Evolutionary conservation across 768 basidiomycete genomes (phyloP).

Genomic region (Boletus rubescentipes): DNA sequence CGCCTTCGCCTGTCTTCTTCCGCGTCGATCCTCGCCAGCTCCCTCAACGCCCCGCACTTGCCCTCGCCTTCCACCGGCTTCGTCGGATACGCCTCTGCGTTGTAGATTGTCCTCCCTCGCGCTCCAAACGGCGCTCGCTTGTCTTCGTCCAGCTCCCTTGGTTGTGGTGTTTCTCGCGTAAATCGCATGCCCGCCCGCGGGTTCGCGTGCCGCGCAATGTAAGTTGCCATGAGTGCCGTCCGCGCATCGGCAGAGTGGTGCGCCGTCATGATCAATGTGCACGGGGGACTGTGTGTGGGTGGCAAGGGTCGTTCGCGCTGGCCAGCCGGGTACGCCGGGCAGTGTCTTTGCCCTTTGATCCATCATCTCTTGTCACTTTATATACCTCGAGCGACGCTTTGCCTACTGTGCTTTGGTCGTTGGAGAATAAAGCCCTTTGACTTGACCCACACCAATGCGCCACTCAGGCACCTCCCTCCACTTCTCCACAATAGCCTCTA

Average conservation of each 20-base stretch:
- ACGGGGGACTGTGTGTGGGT: background rate
- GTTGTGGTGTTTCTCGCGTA: background rate
- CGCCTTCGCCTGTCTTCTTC: constrained; percentile 18
- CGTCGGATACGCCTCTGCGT: background rate
- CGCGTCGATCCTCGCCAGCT: constrained; percentile 21
- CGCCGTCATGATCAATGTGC: constrained; percentile 10
- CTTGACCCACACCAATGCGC: constrained; percentile 1
- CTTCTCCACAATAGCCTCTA: background rate
- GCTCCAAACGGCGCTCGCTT: background rate
- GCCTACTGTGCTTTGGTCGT: background rate
- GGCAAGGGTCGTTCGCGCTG: background rate
- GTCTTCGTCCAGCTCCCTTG: background rate
- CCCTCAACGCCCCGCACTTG: background rate
- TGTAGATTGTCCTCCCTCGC: constrained; percentile 34
- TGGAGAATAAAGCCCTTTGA: constrained; percentile 19
- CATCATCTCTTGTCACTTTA: constrained; percentile 15
- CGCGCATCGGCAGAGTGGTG: constrained; percentile 36
- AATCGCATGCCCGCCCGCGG: constrained; percentile 17
- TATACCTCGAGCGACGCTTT: constrained; percentile 24
- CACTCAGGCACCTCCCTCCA: background rate
- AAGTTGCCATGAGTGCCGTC: constrained; percentile 31
- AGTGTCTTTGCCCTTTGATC: background rate
- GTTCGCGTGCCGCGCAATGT: constrained; percentile 23
- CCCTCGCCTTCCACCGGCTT: background rate
- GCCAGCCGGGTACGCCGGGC: background rate